Base-by-base conservation (phyloP, 371 early-diverging fungal species). In the Batkoa obscura region DNA sequence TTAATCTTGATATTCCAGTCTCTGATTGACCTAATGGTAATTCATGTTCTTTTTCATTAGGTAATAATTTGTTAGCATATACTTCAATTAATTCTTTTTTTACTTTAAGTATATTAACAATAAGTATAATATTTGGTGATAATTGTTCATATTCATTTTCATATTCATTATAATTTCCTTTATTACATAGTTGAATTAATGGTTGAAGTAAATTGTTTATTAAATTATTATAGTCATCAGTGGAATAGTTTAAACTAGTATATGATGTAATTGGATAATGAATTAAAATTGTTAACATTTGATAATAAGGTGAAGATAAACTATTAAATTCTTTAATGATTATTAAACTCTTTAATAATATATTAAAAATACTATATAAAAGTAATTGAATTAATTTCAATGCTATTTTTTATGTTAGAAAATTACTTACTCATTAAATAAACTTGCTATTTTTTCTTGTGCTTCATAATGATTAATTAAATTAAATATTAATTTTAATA, bases 1-100 rank as follows among this genome's bases (percentile, higher is more conserved):
- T 87, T 56, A 90, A 57, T 37, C 72, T 66, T 8, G 81, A 75
- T 2, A 84, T 65, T 13, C 84, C 57, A 4, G 73, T 65, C 17
- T 71, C 62, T 3, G 86, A 83, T 64, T 81, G 69, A 57, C 84
- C 80, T n/a, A 90, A 73, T 31, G 83, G 85, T 54, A 74, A 68
- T 2, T 70, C 59, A 15, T 85, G 80, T 67, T 90, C 92, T 66
- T 69, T 50, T 52, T n/a, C n/a, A n/a, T n/a, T n/a, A n/a, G 53
- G 3, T 32, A 41, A n/a, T 15, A 48, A 15, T 9, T 12, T 1
- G 0, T 36, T 30, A 39, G n/a, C 47, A 1, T 1, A 1, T 12
- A 15, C 35, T 15, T 39, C n/a, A 13, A 4, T 49, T 8, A 15
- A 15, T 30, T 5, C 50, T 5, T 12, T 17, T 3, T 5, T 31